Conservation (phyloP, 2,329 filamentous ascomycete species). For the Monosporascus sp. region DNA sequence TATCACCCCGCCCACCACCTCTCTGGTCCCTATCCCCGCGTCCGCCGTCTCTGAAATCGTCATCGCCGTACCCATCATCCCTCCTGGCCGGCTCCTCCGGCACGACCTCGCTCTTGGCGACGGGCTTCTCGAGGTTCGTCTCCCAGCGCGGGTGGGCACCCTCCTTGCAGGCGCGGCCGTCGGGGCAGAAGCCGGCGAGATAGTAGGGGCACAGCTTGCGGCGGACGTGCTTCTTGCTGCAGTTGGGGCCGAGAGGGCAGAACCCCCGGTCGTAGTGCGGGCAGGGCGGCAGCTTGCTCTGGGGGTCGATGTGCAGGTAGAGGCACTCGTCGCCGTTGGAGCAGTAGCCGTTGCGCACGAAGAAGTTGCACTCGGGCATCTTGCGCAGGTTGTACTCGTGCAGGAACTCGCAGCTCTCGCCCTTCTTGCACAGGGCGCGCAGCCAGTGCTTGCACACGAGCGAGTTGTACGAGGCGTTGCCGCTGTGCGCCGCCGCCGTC, state of each 20-base stretch:
- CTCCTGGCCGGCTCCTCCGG: conserved; percentile 42
- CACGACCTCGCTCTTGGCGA: conserved; percentile 60
- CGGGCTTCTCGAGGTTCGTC: conserved; percentile 69
- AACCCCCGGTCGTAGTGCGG: conserved; percentile 94
- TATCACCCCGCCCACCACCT: conserved; percentile 25
- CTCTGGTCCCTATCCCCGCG: conserved; percentile 25
- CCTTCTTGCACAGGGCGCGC: conserved; percentile 95
- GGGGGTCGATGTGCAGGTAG: conserved; percentile 83
- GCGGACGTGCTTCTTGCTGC: conserved; percentile 83
- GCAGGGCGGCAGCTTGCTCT: conserved; percentile 72
- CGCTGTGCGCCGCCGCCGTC: conserved; percentile 31
- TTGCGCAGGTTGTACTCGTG: conserved; percentile 98
- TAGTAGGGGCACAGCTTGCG: conserved; percentile 79
- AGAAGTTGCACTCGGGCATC: conserved; percentile 98
- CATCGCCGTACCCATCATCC: conserved; percentile 38
- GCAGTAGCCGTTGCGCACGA: conserved; percentile 88
- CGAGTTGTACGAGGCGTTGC: conserved; percentile 59
- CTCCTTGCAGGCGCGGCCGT: conserved; percentile 67
- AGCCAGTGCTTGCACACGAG: conserved; percentile 99
- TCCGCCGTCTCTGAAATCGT: conserved; percentile 20
- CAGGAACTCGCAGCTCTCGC: conserved; percentile 91
- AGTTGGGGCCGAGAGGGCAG: conserved; percentile 82
- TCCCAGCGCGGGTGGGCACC: conserved; percentile 82
- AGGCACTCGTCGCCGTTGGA: conserved; percentile 95
- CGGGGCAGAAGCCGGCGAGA: conserved; percentile 89